Percentiles rank a stretch among this genome's conserved stretches.
Conservation (phyloP, 192 early-diverging fungal genomes). For the Phlyctochytrium bullatum region DNA sequence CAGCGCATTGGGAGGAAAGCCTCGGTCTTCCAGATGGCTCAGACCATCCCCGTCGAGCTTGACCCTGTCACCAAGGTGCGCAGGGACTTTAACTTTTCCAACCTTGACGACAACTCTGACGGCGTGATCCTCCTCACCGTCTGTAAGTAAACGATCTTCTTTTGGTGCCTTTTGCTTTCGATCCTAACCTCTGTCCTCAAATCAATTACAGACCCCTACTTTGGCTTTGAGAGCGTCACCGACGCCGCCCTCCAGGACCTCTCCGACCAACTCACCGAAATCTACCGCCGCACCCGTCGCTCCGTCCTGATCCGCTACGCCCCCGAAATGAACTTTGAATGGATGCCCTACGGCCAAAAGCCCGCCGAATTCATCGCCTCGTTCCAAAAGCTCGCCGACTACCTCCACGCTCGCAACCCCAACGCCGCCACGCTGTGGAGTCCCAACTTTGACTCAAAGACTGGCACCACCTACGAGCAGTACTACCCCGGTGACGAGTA, state of each 20-base stretch:
- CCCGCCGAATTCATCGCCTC: not conserved
- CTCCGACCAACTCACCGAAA: not conserved
- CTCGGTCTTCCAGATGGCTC: conserved; percentile 1
- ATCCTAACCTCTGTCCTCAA: not conserved
- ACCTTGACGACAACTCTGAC: not conserved
- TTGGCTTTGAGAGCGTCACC: not conserved
- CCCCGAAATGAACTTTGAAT: conserved; percentile 27
- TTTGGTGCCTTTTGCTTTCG: too few species aligned
- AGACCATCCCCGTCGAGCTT: not conserved
- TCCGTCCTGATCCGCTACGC: conserved; percentile 16
- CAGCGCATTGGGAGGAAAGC: conserved; percentile 16
- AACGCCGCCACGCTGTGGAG: conserved; percentile 6
- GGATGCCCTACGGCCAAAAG: conserved; percentile 18
- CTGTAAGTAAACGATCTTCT: not conserved
- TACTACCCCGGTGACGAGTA: conserved; percentile 17
- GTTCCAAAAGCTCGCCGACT: not conserved
- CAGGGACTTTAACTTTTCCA: not conserved
- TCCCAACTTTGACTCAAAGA: conserved; percentile 11
- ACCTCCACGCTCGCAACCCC: not conserved
- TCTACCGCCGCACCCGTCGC: not conserved
- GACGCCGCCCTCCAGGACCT: not conserved
- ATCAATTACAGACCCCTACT: conserved; percentile 2
- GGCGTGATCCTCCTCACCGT: not conserved
- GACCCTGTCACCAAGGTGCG: not conserved
- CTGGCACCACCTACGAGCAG: not conserved